Base-by-base conservation (phyloP, 1,139 yeast species). In the Nakaseomyces kungkrabaensis region DNA sequence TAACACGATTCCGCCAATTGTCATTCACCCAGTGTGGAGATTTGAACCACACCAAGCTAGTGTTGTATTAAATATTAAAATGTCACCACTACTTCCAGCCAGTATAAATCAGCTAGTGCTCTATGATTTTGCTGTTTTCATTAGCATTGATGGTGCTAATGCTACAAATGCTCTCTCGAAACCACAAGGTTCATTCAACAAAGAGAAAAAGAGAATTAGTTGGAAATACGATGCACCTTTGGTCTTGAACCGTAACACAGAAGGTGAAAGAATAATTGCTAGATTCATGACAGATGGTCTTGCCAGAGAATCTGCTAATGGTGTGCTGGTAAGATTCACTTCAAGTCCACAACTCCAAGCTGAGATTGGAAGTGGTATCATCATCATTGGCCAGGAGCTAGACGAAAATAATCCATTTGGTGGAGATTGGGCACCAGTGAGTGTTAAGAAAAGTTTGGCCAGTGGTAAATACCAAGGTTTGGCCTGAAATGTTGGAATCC, bases 141-240 rank as follows among this genome's bases (percentile, higher is more conserved):
- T 86, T 5, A 81, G 89, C 4, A 70, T 73, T 37, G 67, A 70
- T 7, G 74, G 73, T 47, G 74, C 78, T 5, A 60, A 64, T 11
- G 74, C 84, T 3, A 70, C 75, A 1, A 76, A 88, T 27, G 97
- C 96, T 0, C 81, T 89, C 53, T 85, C 95, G 10, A 86, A 85
- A 62, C 97, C 97, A 4, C 82, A 85, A 51, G 97, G 96, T 48
- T 78, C 94, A 1, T 88, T 88, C 72, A 87, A 83, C 68, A 82
- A 79, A 63, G 96, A 87, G 46, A 82, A 80, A 62, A 85, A 81
- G 59, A 79, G 96, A 67, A 82, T 90, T 51, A 84, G 92, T 0
- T 89, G 97, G 96, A 78, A 85, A 63, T 81, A 78, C 61, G 67
- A 69, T 34, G 69, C 72, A 36, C 79, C 84, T 3, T 33, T 61